Base-by-base conservation (phyloP, 2,329 filamentous ascomycete genomes). In the Venturia nashicola region DNA sequence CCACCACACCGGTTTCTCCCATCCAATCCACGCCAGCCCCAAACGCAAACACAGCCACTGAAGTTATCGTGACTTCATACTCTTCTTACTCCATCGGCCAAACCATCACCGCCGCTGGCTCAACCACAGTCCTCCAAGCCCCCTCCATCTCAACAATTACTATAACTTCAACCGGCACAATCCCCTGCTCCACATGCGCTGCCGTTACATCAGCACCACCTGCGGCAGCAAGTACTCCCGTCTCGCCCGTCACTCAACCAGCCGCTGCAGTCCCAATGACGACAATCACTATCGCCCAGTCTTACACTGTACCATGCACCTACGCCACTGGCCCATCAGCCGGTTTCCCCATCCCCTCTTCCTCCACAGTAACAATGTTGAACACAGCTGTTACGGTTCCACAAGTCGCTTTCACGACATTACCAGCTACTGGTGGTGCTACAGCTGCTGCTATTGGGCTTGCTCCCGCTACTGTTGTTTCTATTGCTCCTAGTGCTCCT, bases 301-400 rank as follows among this genome's bases (percentile, higher is more conserved):
- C 67, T 55, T 66, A 75, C 59, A 72, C 69, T 23, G 70, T 75
- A 40, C 74, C 74, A 7, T 72, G 69, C 57, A 75, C 71, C 57
- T 76, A 76, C 71, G 68, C 67, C 62, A 72, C 71, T 18, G 73
- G 73, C 57, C 67, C 67, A n/a, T 71, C 69, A 11, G 64, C 67
- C 20, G 73, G 73, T 60, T 63, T 66, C 36, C 69, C 72, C 23
- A 70, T 74, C 59, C 69, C 71, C 3, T 66, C 63, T 27, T 71
- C 69, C 64, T 70, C 65, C 67, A 69, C 65, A 63, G 72, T 70
- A 18, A 69, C 69, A 32, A 64, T 66, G 14, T 67, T 75, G 61
- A 57, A 67, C 61, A 76, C 71, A 2, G 72, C 72, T 39, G 68
- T 76, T 55, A 75, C 73, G 12, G 73, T 76, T 18, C 74, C 74